Percentiles rank a stretch among this genome's conserved stretches.
Conservation (phyloP, 140 eudicot species). For the Ambrosia hybrid region DNA sequence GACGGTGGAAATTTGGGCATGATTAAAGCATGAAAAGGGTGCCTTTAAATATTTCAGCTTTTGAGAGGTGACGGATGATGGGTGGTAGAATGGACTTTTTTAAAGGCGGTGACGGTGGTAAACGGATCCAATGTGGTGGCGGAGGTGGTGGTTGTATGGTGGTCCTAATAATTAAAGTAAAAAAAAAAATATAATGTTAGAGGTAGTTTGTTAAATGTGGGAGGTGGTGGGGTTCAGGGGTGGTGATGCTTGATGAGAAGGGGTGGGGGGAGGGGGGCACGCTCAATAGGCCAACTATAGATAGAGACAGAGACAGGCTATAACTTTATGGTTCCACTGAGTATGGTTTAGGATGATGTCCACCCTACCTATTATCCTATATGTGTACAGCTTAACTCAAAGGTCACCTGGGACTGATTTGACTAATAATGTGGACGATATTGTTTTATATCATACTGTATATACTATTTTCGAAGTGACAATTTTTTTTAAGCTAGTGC, state of each 20-base stretch:
- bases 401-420: constrained; percentile 18
- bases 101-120: neutral
- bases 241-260: neutral
- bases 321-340: constrained; percentile 41
- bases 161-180: constrained; percentile 15
- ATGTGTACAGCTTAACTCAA: neutral
- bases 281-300: constrained; percentile 32
- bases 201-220: too few relatives aligned
- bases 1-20: neutral
- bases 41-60: too few relatives aligned
- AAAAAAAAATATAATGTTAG: too few relatives aligned
- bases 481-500: too few relatives aligned
- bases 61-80: too few relatives aligned
- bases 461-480: neutral
- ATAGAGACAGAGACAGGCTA: constrained; percentile 22
- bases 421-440: constrained; percentile 7
- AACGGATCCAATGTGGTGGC: constrained; percentile 14
- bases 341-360: constrained; percentile 40
- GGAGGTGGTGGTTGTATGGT: constrained; percentile 21
- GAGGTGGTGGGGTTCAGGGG: constrained; percentile 30
- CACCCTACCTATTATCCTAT: constrained; percentile 29
- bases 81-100: too few relatives aligned
- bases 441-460: neutral
- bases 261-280: constrained; percentile 27
- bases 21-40: too few relatives aligned